phyloP scores from a whole-genome alignment of 2,329 filamentous ascomycete genomes.

The Whalleya microplaca region DNA sequence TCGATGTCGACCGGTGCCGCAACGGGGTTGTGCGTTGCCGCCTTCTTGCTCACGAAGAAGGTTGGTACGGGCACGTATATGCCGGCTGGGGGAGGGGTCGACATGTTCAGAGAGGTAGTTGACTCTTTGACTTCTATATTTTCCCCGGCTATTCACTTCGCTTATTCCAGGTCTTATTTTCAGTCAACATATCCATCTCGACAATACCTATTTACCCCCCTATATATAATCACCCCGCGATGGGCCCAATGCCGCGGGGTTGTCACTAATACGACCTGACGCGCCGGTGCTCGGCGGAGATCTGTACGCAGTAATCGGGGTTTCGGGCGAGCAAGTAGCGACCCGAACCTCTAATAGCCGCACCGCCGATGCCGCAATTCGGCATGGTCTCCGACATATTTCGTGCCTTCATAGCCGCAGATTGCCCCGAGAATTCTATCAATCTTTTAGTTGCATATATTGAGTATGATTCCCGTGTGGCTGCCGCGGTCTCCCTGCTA shows the following conservation, averaged over 20 bases:
- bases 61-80: constrained; percentile 64
- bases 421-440: not conserved
- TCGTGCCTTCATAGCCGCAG: not conserved
- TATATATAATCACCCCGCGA: not conserved
- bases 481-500: too few relatives aligned
- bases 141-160: not conserved
- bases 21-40: constrained; percentile 45
- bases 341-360: not conserved
- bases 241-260: constrained; percentile 23
- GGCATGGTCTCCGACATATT: not conserved
- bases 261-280: constrained; percentile 7
- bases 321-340: constrained; percentile 27
- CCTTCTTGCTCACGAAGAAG: constrained; percentile 54
- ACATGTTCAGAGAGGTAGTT: constrained; percentile 16
- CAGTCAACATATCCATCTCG: too few relatives aligned
- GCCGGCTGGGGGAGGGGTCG: constrained; percentile 46
- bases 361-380: not conserved
- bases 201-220: not conserved
- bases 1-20: constrained; percentile 58
- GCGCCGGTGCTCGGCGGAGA: constrained; percentile 11
- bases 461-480: too few relatives aligned
- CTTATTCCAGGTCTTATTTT: not conserved
- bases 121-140: not conserved
- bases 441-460: not conserved
- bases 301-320: constrained; percentile 15